Base-by-base conservation (phyloP, 2,329 filamentous ascomycete species). In the Ophiostoma ips region DNA sequence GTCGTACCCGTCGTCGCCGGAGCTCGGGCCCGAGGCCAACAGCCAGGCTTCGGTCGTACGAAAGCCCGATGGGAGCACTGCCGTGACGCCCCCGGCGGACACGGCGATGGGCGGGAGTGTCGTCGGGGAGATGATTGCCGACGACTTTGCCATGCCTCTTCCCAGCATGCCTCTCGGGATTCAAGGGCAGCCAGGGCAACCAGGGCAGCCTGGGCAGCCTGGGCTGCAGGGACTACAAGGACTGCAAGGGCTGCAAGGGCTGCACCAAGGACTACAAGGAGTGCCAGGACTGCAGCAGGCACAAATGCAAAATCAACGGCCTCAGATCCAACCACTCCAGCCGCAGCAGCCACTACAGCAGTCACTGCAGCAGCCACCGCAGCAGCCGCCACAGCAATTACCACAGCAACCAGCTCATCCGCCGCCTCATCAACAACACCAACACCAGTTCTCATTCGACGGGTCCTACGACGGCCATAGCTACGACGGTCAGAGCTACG, bases 1-100 rank as follows among this genome's bases (percentile, higher is more conserved):
- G 30, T 56, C 57, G 34, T 47, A 49, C 7, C 52, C 56, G 2
- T 50, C 53, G 18, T 55, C 55, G 5, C 52, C 55, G 9, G 52
- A 55, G 19, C 24, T 43, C 9, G 40, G 40, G 2, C 40, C 40
- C 6, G 21, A 31, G n/a, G 40, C 21, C 21, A 9, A 16, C 13
- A 3, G 15, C 40, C 24, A 28, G 24, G 24, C 24, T n/a, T n/a
- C n/a, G 5, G 24, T 28, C 24, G 24, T 28, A 8, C 24, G 24
- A 8, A 28, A 28, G 24, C 24, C 24, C 24, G 8, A n/a, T n/a
- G n/a, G n/a, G n/a, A n/a, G 8, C 24, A 47, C 44, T 4, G 28
- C 21, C 7, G 16, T 16, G 13, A 16, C 16, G 15, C 21, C 38
- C 5, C 24, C 38, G 12, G 16, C 5, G 12, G 35, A 45, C 36